Conservation (phyloP, 2,329 filamentous ascomycete genomes). For the Penicillium oxalicum region DNA sequence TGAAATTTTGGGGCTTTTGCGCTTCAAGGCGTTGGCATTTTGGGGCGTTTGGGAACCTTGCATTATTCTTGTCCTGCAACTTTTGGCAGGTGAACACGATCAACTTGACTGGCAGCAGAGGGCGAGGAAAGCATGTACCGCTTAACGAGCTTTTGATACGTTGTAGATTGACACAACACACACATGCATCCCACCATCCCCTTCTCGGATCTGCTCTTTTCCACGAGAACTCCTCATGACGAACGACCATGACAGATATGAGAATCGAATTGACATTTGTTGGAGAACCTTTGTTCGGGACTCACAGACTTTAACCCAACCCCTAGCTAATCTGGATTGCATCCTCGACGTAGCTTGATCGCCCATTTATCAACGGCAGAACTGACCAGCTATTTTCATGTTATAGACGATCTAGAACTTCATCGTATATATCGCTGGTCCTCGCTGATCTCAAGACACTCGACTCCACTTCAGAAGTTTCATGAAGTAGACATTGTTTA, state of each 20-base stretch:
- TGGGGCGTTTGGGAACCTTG: constrained; percentile 17
- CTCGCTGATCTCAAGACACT: no score
- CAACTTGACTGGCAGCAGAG: constrained; percentile 19
- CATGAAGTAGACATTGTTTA: background rate
- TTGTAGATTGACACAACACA: background rate
- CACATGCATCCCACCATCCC: constrained; percentile 2
- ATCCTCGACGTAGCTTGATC: no score
- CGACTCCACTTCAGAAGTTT: no score
- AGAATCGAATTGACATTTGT: constrained; percentile 18
- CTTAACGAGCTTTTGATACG: background rate
- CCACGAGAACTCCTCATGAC: constrained; percentile 18
- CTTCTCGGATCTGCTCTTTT: constrained; percentile 15
- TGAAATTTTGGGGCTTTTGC: background rate
- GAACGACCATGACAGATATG: constrained; percentile 22
- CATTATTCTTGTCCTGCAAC: constrained; percentile 12
- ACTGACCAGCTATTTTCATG: no score
- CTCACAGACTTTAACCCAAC: no score
- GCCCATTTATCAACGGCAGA: no score
- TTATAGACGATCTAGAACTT: no score
- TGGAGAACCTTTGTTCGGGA: background rate
- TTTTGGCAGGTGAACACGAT: constrained; percentile 17
- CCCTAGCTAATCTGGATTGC: no score
- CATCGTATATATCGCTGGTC: no score
- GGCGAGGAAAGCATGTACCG: constrained; percentile 7
- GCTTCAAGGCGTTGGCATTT: constrained; percentile 19